Conservation (phyloP, 345 rosid genomes). For the Turritis glabra region DNA sequence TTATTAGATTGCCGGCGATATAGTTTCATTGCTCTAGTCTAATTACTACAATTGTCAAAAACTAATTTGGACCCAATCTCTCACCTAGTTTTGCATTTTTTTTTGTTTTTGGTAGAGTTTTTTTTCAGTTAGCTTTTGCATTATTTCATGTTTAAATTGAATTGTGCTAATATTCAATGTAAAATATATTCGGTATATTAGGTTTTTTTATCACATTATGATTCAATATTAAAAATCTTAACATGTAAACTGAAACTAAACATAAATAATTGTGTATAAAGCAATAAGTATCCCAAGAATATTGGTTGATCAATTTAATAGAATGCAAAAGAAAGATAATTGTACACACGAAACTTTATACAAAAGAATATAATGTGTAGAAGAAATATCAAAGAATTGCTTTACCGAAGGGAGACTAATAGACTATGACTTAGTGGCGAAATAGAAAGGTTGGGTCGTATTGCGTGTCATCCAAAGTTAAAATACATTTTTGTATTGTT, state of each 20-base stretch:
- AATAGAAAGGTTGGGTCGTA: slow-evolving; percentile 10
- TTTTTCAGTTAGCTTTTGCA: no score
- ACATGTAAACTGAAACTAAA: background rate
- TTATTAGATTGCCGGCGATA: no score
- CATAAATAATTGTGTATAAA: background rate
- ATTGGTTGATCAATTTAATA: background rate
- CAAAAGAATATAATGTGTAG: background rate
- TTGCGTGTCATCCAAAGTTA: background rate
- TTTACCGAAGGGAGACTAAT: background rate
- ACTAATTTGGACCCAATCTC: no score
- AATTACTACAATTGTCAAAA: no score
- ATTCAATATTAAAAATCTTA: no score
- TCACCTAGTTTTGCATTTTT: no score
- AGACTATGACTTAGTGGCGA: background rate
- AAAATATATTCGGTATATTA: background rate
- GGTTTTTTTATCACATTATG: background rate
- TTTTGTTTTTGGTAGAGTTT: no score
- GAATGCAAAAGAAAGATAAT: background rate
- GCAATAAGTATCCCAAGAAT: background rate
- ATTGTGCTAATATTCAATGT: background rate
- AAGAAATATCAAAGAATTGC: slow-evolving; percentile 7
- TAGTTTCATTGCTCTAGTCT: no score
- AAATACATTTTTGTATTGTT: background rate
- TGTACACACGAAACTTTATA: background rate
- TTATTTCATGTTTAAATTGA: background rate